Evolutionary conservation across 441 rosid species (phyloP).

Genomic region (Gossypium trilobum): DNA sequence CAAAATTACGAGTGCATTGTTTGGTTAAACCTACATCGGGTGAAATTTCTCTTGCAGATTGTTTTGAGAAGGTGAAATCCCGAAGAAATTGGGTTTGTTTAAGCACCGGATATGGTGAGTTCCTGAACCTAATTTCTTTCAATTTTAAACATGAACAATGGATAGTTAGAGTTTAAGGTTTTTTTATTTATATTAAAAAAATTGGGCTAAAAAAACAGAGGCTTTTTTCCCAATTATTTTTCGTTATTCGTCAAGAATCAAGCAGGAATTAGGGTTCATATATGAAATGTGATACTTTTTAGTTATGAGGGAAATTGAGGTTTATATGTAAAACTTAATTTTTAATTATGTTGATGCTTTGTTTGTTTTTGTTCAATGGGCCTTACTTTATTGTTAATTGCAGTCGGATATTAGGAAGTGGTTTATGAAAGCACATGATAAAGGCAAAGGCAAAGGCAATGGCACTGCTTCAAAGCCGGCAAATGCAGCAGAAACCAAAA

Average conservation of each 20-base stretch:
- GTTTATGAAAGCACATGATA: conserved; percentile 82
- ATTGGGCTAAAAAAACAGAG: not conserved
- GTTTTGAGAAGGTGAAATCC: not conserved
- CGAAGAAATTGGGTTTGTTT: not conserved
- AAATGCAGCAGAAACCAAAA: conserved; percentile 25
- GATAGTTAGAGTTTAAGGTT: not conserved
- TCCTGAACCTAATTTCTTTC: not conserved
- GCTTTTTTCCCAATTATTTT: not conserved
- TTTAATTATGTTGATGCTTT: not conserved
- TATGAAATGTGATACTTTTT: not conserved
- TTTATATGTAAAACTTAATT: not conserved
- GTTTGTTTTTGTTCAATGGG: conserved; percentile 1
- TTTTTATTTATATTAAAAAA: not conserved
- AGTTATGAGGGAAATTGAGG: not conserved
- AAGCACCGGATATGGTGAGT: conserved; percentile 12
- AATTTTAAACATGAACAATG: not conserved
- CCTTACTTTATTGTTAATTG: conserved; percentile 9
- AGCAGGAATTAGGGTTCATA: not conserved
- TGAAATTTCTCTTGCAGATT: not conserved
- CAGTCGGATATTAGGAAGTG: conserved; percentile 92
- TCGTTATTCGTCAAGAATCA: not conserved
- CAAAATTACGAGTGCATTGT: not conserved
- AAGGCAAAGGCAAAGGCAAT: conserved; percentile 49
- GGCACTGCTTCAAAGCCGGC: conserved; percentile 29
- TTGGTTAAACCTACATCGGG: not conserved